These are phyloP conservation scores for Saposhnikovia divaricata DNA, from an alignment of 129 eudicot genomes.

Conservation along the genomic window DNA sequence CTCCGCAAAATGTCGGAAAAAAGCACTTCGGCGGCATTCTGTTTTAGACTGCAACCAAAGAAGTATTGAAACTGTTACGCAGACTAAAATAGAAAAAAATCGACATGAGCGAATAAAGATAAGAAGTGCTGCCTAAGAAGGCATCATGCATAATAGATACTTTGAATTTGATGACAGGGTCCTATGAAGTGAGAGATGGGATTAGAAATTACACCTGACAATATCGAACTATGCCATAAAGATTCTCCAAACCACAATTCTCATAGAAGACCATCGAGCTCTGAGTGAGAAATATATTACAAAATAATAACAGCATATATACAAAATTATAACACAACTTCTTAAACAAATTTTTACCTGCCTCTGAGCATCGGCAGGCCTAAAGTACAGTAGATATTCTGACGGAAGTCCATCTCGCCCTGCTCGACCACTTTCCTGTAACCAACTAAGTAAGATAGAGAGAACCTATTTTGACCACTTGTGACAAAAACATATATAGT, in stretches of 20 bases:
- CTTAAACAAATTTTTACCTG: constrained; percentile 53
- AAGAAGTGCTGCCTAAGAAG: neutral
- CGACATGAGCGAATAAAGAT: neutral
- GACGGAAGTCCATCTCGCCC: constrained; percentile 99
- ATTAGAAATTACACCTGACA: constrained; percentile 51
- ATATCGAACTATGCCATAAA: constrained; percentile 83
- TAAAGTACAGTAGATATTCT: constrained; percentile 80
- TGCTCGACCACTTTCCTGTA: constrained; percentile 98
- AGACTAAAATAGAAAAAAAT: neutral
- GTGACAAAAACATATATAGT: constrained; percentile 8
- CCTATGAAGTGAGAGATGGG: neutral
- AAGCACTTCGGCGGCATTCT: constrained; percentile 80
- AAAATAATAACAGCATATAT: constrained; percentile 1
- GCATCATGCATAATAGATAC: neutral
- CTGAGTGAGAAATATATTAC: constrained; percentile 26
- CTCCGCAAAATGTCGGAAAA: constrained; percentile 89
- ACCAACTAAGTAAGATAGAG: constrained; percentile 15
- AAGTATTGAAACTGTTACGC: neutral
- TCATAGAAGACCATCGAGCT: constrained; percentile 98
- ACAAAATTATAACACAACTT: neutral
- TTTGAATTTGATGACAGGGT: neutral
- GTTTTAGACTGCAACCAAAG: constrained; percentile 51
- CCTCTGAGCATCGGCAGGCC: constrained; percentile 95
- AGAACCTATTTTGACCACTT: neutral
- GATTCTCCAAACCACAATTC: constrained; percentile 84